These are phyloP conservation scores for Alternaria sp. DNA, from an alignment of 2,329 filamentous ascomycete genomes.

Conservation along the genomic window DNA sequence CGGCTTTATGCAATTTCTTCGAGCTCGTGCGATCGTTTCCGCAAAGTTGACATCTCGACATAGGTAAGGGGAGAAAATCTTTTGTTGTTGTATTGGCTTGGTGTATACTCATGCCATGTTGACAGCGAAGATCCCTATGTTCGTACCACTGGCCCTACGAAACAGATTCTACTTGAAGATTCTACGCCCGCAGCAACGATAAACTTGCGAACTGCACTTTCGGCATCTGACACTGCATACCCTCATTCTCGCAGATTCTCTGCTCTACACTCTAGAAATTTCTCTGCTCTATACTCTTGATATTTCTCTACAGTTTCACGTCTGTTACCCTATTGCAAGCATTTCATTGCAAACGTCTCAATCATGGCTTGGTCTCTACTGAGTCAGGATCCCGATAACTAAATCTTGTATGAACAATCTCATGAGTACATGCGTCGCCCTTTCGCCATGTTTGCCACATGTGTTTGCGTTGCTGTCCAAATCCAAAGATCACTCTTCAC, in stretches of 20 bases:
- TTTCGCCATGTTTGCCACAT: not conserved
- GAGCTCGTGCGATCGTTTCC: conserved; percentile 16
- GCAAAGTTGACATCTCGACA: not conserved
- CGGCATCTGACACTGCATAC: not conserved
- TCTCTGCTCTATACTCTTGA: not conserved
- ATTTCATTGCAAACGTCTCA: not conserved
- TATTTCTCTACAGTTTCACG: not conserved
- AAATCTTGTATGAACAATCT: not conserved
- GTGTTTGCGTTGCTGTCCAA: not conserved
- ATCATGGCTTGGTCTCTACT: not conserved
- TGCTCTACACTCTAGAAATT: not conserved
- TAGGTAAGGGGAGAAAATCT: not conserved
- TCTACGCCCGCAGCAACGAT: not conserved
- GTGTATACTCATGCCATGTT: not conserved
- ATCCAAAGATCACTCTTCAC: not conserved
- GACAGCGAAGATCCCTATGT: not conserved
- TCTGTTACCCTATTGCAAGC: not conserved
- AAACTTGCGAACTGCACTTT: not conserved
- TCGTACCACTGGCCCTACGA: not conserved
- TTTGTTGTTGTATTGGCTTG: not conserved
- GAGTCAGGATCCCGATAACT: not conserved
- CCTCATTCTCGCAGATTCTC: not conserved
- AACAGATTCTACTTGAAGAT: not conserved
- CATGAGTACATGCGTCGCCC: not conserved
- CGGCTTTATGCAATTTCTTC: not conserved